Evolutionary conservation across 306 rosid species (phyloP).

Genomic region (Quercus berberidifolia): DNA sequence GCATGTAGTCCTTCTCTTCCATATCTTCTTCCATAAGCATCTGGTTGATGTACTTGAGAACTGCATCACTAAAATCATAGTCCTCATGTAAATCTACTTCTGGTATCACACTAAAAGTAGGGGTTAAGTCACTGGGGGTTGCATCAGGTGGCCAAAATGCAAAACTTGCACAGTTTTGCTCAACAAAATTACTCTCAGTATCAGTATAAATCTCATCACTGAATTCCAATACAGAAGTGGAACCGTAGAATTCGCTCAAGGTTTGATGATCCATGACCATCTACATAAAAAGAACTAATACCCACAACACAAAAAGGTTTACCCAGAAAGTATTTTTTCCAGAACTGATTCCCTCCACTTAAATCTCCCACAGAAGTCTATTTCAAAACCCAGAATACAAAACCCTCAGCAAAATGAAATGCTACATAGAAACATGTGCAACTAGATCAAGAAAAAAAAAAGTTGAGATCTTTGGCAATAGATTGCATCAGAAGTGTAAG

Average conservation of each 20-base stretch:
- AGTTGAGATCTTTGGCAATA: background rate
- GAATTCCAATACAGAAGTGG: conserved; percentile 1
- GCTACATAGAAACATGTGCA: background rate
- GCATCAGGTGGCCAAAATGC: conserved; percentile 8
- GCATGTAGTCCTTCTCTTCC: conserved; percentile 33
- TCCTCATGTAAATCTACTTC: conserved; percentile 23
- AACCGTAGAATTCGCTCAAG: conserved; percentile 10
- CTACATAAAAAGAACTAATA: background rate
- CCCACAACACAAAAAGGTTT: conserved; percentile 1
- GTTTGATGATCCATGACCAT: conserved; percentile 26
- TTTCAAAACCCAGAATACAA: background rate
- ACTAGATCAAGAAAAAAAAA: background rate
- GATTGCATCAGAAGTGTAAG: background rate
- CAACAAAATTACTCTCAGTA: background rate
- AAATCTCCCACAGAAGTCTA: background rate
- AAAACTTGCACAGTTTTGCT: conserved; percentile 13
- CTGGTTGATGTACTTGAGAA: conserved; percentile 32
- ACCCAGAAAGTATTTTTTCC: too few species aligned
- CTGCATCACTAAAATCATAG: conserved; percentile 33
- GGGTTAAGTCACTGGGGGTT: background rate
- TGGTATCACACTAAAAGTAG: background rate
- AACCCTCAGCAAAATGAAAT: too few species aligned
- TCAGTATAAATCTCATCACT: conserved; percentile 1
- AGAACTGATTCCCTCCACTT: too few species aligned
- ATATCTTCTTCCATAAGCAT: conserved; percentile 44